Evolutionary conservation across 2,329 filamentous ascomycete species (phyloP), one percentile per base, ranked within the genome.

Genomic region (Xylaria sp.): DNA sequence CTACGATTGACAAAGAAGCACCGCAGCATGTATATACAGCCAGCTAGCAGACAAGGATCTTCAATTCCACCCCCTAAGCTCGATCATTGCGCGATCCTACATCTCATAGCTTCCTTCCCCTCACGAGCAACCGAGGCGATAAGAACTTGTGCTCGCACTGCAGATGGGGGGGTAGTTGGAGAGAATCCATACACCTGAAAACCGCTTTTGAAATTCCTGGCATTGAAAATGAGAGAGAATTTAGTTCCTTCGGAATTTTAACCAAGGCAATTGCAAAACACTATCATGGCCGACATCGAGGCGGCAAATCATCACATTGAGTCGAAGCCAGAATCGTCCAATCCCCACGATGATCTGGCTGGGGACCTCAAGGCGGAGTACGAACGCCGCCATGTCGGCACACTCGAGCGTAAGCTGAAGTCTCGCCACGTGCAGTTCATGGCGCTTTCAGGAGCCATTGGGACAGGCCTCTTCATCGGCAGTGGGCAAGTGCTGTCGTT

Each of bases 381-480:
- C 13, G 74, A 74, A 35, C 65, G 52, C 15, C 72, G 70, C 23
- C 67, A 77, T 40, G 55, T 76, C 17, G 76, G 76, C 27, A 76
- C 72, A 1, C 74, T 78, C 11, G 72, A 78, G 1, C 73, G 76
- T 4, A 71, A 66, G 48, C 74, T 79, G 63, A 79, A 79, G 58
- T 76, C 78, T 25, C 62, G 66, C 2, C 66, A 68, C 62, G 80
- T 82, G 21, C 80, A 82, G 66, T 78, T 82, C 58, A 82, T 82
- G 78, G 79, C 79, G 38, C 80, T 82, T 15, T 80, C 78, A 40
- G 80, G 80, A 48, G 78, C 78, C 35, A 81, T 81, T 38, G 78
- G 79, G 15, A 80, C 78, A 1, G 79, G 79, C 1, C 73, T 81
- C 10, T 81, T 81, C 62, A 71, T 81, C 35, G 78, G 78, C 27